These are phyloP conservation scores for Nymphaea thermarum DNA, from an alignment of 164 flowering plant species.

Conservation along the genomic window DNA sequence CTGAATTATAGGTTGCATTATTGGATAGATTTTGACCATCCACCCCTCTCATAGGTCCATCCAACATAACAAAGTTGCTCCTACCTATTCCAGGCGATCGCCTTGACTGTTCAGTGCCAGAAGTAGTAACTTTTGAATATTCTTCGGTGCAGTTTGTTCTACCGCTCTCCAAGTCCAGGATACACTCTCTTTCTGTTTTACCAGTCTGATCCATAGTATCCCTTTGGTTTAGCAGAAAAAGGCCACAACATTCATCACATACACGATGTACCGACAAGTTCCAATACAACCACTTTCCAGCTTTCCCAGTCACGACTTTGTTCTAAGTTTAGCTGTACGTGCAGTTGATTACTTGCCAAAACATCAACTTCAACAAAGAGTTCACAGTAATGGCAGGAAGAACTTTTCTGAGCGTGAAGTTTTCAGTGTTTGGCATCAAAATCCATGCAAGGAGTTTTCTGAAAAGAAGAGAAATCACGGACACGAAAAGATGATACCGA, in stretches of 20 bases:
- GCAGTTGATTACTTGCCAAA: too few relatives aligned
- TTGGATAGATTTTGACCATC: constrained; percentile 9
- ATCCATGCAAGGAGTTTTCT: too few relatives aligned
- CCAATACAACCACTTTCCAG: too few relatives aligned
- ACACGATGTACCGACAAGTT: too few relatives aligned
- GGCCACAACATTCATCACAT: neutral
- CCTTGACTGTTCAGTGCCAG: constrained; percentile 8
- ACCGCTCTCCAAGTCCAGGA: constrained; percentile 52
- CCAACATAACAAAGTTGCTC: constrained; percentile 15
- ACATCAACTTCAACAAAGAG: too few relatives aligned
- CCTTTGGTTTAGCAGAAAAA: neutral
- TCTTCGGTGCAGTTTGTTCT: constrained; percentile 20
- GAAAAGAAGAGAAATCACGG: too few relatives aligned
- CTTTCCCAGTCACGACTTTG: too few relatives aligned
- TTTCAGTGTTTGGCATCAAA: too few relatives aligned
- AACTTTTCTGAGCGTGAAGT: too few relatives aligned
- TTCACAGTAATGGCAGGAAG: too few relatives aligned
- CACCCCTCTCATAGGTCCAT: constrained; percentile 21
- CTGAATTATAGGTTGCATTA: constrained; percentile 7
- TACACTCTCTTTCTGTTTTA: constrained; percentile 17
- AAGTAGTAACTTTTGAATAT: constrained; percentile 6
- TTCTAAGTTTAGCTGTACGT: too few relatives aligned
- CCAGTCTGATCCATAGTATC: constrained; percentile 21
- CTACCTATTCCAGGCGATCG: neutral
- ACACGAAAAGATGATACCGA: too few relatives aligned